Percentiles rank a stretch among this genome's conserved stretches.
Evolutionary conservation across 139 green algal genomes (phyloP).

Genomic region (Chlamydomonas schloesseri): DNA sequence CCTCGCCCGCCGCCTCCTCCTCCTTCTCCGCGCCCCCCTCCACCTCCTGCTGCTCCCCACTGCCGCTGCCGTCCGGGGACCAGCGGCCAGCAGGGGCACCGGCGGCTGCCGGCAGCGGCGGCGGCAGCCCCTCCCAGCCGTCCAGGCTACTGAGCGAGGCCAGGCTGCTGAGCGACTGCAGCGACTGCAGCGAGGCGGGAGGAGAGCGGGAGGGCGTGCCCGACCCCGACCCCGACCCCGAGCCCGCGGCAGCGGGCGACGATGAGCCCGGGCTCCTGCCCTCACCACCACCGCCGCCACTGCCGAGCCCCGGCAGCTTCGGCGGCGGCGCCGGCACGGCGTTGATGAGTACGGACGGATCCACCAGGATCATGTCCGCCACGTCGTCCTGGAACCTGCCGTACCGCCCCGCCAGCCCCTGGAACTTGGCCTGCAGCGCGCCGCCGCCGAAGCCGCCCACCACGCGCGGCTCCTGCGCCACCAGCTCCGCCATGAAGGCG

Average conservation of each 20-base stretch:
- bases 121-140: background rate
- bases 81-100: background rate
- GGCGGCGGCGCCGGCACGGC: background rate
- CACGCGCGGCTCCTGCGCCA: slow-evolving; percentile 46
- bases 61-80: background rate
- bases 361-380: slow-evolving; percentile 60
- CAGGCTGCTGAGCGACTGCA: background rate
- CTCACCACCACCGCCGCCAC: background rate
- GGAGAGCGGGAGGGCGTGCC: too few species aligned
- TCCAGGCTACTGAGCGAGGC: background rate
- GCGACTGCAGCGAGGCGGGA: too few species aligned
- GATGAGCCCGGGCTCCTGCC: background rate
- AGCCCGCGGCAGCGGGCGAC: too few species aligned
- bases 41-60: background rate
- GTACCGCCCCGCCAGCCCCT: slow-evolving; percentile 25
- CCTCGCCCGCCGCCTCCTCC: background rate
- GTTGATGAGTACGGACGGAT: slow-evolving; percentile 51
- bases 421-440: slow-evolving; percentile 48
- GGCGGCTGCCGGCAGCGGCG: too few species aligned
- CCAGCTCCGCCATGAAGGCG: slow-evolving; percentile 55
- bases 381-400: slow-evolving; percentile 54
- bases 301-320: background rate
- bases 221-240: too few species aligned
- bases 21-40: background rate
- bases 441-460: slow-evolving; percentile 35